phyloP scores from a whole-genome alignment of 805 yeast genomes.

The Candida sithepensis region DNA sequence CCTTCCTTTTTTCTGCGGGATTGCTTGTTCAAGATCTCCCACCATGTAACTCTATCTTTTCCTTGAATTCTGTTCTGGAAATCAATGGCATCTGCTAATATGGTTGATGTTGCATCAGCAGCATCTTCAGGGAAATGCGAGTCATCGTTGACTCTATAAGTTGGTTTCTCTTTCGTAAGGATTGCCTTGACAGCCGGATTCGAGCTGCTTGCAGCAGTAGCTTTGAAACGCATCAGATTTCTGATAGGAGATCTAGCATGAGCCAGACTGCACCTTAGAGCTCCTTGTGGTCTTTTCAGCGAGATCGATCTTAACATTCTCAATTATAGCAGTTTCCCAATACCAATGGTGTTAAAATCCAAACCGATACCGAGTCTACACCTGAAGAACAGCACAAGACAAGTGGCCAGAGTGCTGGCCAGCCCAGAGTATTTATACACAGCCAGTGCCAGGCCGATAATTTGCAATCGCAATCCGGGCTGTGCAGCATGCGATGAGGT shows the following conservation, averaged over 20 bases:
- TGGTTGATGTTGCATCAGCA: constrained; percentile 74
- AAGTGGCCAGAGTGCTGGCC: background rate
- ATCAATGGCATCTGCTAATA: constrained; percentile 57
- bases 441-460: background rate
- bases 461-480: background rate
- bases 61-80: constrained; percentile 37
- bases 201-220: background rate
- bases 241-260: background rate
- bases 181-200: background rate
- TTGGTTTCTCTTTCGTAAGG: constrained; percentile 4
- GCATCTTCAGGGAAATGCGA: constrained; percentile 49
- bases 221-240: background rate
- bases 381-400: too few relatives aligned
- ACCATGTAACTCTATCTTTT: constrained; percentile 68
- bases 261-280: background rate
- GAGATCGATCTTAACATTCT: background rate
- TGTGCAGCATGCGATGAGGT: background rate
- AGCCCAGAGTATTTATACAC: background rate
- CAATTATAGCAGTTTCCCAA: background rate
- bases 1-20: constrained; percentile 69
- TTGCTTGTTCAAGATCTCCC: constrained; percentile 75
- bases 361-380: too few relatives aligned
- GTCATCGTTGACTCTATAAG: constrained; percentile 25
- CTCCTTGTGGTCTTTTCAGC: background rate
- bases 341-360: too few relatives aligned